Evolutionary conservation across 106 monocot genomes (phyloP), one percentile per base, ranked within the genome.

Genomic region (Cymbidium sinense): DNA sequence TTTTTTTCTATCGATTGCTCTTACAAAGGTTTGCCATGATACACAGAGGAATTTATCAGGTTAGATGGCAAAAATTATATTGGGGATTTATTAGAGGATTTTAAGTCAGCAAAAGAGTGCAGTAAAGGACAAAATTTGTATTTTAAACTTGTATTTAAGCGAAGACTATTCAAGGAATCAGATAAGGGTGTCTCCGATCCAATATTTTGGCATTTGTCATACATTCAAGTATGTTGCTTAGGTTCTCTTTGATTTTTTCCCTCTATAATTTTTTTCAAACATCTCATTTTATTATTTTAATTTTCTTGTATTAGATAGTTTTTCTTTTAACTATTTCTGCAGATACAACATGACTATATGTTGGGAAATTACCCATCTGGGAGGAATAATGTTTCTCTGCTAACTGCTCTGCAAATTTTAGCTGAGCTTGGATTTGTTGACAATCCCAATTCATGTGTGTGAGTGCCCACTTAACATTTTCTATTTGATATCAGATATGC

Each of bases 271-370:
- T 62, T 47, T 62, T 62, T 62, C 61, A 62, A 62, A 62, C 8
- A 62, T 62, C 23, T 62, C 23, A 62, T 27, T 27, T 62, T 62
- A 62, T 62, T 27, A 27, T 62, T 62, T 62, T 25, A 62, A 27
- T 28, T 23, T 62, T 27, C 61, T 62, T 15, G 41, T 47, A 47
- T 47, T 47, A 13, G 11, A 15, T 65, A 65, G 17, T 58, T 65
- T 36, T 70, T 78, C 70, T 28, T 31, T 50, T 73, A 74, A 77
- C 5, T 27, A 62, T 25, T 47, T 43, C 78, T 36, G 77, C 84
- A 96, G 96, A 79, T 96, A 36, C 96, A 96, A 84, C 93, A 96
- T 81, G 96, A 96, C 81, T 96, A 96, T 73, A 91, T 94, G 36
- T 85, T 91, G 71, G 96, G 96, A 81, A 94, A 91, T 81, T 96